Evolutionary conservation across 2,329 filamentous ascomycete genomes (phyloP).

Genomic region (Pestalotiopsis sp.): DNA sequence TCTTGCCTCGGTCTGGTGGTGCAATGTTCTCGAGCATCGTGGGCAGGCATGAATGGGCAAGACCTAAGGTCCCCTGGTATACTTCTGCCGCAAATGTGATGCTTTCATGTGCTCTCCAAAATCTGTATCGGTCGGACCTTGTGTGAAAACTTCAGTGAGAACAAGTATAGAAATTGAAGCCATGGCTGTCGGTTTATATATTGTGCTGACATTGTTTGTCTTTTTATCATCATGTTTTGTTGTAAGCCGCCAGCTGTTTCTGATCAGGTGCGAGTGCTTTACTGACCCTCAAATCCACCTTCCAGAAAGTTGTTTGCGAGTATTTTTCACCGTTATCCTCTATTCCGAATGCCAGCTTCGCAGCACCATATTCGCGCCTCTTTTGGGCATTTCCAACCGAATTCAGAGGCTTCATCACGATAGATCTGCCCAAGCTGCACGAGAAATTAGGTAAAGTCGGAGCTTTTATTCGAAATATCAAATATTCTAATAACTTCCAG

Average conservation of each 20-base stretch:
- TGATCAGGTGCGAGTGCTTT: not conserved
- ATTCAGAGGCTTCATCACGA: not conserved
- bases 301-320: not conserved
- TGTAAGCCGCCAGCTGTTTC: not conserved
- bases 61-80: not conserved
- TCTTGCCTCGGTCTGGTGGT: not conserved
- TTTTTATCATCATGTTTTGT: not conserved
- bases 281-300: not conserved
- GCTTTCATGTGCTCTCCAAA: not conserved
- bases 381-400: conserved; percentile 2
- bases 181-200: not conserved
- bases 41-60: not conserved
- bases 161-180: not conserved
- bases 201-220: not conserved
- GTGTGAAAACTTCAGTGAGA: not conserved
- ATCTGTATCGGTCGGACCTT: not conserved
- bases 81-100: not conserved
- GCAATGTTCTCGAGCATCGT: not conserved
- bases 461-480: not conserved
- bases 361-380: not conserved
- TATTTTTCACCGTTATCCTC: not conserved
- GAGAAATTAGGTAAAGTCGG: not conserved
- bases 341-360: not conserved
- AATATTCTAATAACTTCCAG: not conserved
- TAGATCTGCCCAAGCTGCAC: conserved; percentile 1